Conservation (phyloP, 2,329 filamentous ascomycete species). For the Thelonectria olida region DNA sequence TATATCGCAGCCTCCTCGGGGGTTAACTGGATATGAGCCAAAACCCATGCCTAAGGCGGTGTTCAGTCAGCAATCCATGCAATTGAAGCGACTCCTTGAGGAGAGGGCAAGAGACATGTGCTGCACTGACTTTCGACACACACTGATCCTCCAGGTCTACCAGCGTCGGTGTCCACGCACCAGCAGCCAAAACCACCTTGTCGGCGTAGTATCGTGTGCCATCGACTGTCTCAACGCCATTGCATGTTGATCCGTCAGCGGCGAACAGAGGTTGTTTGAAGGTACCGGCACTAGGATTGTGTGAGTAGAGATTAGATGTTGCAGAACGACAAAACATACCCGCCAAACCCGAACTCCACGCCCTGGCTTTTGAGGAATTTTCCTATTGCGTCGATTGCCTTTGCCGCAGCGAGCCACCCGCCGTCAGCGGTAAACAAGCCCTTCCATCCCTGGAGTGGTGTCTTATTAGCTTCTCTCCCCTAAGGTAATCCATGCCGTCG, state of each 20-base stretch:
- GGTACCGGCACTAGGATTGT: not conserved
- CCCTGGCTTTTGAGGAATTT: constrained; percentile 5
- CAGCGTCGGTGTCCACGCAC: constrained; percentile 5
- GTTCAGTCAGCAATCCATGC: not conserved
- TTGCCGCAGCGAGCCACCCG: constrained; percentile 16
- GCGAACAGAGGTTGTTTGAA: constrained; percentile 4
- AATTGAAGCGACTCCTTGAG: not conserved
- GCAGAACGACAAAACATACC: not conserved
- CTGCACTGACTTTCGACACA: constrained; percentile 13
- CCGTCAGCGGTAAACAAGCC: not conserved
- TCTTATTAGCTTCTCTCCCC: not conserved
- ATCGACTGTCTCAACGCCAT: constrained; percentile 5
- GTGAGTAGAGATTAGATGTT: not conserved
- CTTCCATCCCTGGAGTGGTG: constrained; percentile 9
- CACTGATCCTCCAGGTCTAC: constrained; percentile 11
- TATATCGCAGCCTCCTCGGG: constrained; percentile 5
- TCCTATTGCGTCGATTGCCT: constrained; percentile 16
- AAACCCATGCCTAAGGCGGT: constrained; percentile 1
- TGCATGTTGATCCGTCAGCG: constrained; percentile 7
- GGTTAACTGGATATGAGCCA: constrained; percentile 13
- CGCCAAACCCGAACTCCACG: constrained; percentile 12
- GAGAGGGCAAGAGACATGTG: not conserved
- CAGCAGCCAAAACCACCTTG: constrained; percentile 10
- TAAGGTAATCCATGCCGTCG: not conserved
- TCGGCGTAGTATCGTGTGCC: constrained; percentile 10